phyloP scores from a whole-genome alignment of 805 yeast species.

The Torulaspora gathmanii region DNA sequence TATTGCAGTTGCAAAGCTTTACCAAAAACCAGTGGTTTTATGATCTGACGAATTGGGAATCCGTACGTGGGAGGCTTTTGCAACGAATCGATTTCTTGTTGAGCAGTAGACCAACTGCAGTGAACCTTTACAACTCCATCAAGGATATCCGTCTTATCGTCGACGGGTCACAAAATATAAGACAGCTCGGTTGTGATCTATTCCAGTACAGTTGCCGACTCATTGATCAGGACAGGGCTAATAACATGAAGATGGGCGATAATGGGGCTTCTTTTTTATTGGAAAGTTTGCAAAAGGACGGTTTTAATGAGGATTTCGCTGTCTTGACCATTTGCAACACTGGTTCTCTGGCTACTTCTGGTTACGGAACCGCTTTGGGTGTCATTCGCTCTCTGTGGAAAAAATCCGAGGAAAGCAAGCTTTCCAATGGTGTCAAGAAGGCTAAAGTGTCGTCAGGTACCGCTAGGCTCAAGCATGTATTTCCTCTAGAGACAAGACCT shows the following conservation, averaged over 20 bases:
- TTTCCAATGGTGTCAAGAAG: constrained; percentile 28
- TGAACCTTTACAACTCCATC: constrained; percentile 73
- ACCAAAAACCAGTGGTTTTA: constrained; percentile 29
- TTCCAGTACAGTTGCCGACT: constrained; percentile 48
- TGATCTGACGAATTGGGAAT: constrained; percentile 32
- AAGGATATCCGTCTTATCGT: constrained; percentile 36
- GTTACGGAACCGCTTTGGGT: constrained; percentile 96
- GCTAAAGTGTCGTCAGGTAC: constrained; percentile 26
- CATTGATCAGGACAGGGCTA: constrained; percentile 71
- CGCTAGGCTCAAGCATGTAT: constrained; percentile 62
- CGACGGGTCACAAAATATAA: constrained; percentile 28
- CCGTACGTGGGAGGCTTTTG: constrained; percentile 39
- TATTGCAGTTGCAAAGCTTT: constrained; percentile 29
- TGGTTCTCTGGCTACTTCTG: constrained; percentile 95
- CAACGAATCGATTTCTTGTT: constrained; percentile 59
- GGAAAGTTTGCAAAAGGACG: constrained; percentile 42
- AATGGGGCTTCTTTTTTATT: constrained; percentile 72
- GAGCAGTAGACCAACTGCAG: constrained; percentile 91
- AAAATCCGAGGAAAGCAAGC: constrained; percentile 32
- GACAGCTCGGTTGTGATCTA: constrained; percentile 31
- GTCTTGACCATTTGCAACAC: constrained; percentile 93
- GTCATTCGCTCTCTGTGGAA: constrained; percentile 70
- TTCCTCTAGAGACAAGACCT: constrained; percentile 91
- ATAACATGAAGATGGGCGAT: constrained; percentile 72
- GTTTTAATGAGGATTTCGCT: constrained; percentile 61